Base-by-base conservation (phyloP, 164 flowering plant species). In the Tinospora cordifolia region DNA sequence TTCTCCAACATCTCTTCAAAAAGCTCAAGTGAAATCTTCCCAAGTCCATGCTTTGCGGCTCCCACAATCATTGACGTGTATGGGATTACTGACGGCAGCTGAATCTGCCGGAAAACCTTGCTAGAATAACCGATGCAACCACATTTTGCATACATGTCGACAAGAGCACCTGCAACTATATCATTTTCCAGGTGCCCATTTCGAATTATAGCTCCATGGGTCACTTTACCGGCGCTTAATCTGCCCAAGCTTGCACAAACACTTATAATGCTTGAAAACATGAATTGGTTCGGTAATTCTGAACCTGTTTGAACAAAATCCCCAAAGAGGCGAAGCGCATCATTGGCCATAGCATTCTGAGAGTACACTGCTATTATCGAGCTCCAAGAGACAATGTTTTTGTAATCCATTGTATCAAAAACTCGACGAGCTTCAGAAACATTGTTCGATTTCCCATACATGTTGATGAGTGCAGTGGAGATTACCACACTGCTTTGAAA, bases 131-230 rank as follows among this genome's bases (percentile, higher is more conserved):
- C 46, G 40, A 88, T 27, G 49, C 77, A 81, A 39, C 96, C 96
- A 74, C 90, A 87, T 78, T 90, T 88, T 1, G 86, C 84, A 73
- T 88, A 90, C 90, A 88, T 87, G 79, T 90, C 92, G 21, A 86
- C 77, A 30, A 90, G 79, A 3, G 88, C 80, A 75, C 82, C 81
- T 0, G 86, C 80, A 69, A 88, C 83, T 8, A 90, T 85, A 60
- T 79, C 83, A 69, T 81, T 87, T 1, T 39, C 36, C 25, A 79
- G 81, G 72, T 78, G 77, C 9, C 84, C 83, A 6, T 72, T 68
- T 0, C 85, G 84, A 65, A 88, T 77, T 14, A 81, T 82, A 9
- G 76, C 82, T 5, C 81, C 84, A 71, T 90, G 95, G 0, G 79
- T 21, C 36, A 70, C 80, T 72, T 84, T 83, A 46, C 92, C 92